phyloP scores from a whole-genome alignment of 306 rosid genomes.

The apple (Malus domestica) region DNA sequence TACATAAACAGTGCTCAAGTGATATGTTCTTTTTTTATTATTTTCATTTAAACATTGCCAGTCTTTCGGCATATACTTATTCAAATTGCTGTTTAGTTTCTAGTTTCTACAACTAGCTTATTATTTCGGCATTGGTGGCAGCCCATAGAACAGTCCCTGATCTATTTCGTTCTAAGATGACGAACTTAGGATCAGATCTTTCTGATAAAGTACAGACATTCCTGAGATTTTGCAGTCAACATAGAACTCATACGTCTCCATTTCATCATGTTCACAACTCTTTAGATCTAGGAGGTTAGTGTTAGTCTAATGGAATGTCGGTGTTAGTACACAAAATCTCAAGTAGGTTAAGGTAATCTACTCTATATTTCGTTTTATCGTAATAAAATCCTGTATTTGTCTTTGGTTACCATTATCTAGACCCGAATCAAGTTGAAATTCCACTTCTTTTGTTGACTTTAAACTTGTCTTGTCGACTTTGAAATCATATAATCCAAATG shows the following conservation, averaged over 20 bases:
- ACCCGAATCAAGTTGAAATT: not conserved
- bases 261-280: not conserved
- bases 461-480: not conserved
- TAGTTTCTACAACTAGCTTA: not conserved
- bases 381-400: not conserved
- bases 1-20: not conserved
- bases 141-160: no score
- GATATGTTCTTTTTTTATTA: not conserved
- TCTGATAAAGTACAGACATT: not conserved
- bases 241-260: not conserved
- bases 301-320: not conserved
- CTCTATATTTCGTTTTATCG: not conserved
- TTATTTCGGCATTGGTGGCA: no score
- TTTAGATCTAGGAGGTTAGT: not conserved
- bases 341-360: no score
- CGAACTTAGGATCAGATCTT: not conserved
- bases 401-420: not conserved
- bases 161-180: not conserved
- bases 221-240: not conserved
- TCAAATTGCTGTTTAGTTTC: not conserved
- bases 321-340: not conserved
- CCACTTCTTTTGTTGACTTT: not conserved
- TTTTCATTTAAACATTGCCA: not conserved
- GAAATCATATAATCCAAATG: no score
- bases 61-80: not conserved